Conservation (phyloP, 495 filamentous ascomycete species). For the Jackrogersella minutella region DNA sequence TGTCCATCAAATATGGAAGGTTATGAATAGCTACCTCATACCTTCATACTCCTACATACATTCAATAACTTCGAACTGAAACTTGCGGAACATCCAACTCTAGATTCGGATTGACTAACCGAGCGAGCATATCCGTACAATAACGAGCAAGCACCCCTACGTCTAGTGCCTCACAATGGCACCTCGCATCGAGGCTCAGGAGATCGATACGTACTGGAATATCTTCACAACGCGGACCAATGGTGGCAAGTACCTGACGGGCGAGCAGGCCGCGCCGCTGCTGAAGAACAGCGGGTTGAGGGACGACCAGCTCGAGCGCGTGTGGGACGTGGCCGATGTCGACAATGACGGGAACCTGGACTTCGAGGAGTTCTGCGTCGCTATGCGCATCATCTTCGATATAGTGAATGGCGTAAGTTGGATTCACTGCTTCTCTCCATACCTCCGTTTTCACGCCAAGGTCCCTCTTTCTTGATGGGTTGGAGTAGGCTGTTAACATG, state of each 20-base stretch:
- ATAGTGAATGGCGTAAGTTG: slow-evolving; percentile 87
- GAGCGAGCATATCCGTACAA: background rate
- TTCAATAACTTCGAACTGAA: slow-evolving; percentile 1
- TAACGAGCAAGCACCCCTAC: slow-evolving; percentile 3
- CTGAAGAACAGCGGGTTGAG: slow-evolving; percentile 94
- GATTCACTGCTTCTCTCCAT: background rate
- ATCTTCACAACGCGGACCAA: slow-evolving; percentile 89
- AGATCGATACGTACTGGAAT: slow-evolving; percentile 99
- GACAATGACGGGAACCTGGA: slow-evolving; percentile 96
- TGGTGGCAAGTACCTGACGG: slow-evolving; percentile 85
- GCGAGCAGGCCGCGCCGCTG: slow-evolving; percentile 89
- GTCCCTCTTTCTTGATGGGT: background rate
- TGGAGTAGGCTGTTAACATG: slow-evolving; percentile 17
- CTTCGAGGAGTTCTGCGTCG: slow-evolving; percentile 99
- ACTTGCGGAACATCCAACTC: background rate
- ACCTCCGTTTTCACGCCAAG: background rate
- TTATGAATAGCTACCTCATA: slow-evolving; percentile 9
- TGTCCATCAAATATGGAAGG: too few relatives aligned
- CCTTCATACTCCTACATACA: background rate
- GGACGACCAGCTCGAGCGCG: slow-evolving; percentile 93
- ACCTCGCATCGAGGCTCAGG: slow-evolving; percentile 91
- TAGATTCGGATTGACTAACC: background rate
- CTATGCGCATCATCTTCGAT: slow-evolving; percentile 97
- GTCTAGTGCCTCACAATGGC: slow-evolving; percentile 56
- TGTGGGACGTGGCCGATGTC: slow-evolving; percentile 98